Conservation (phyloP, 2,329 filamentous ascomycete species). For the Calonectria fujianensis region DNA sequence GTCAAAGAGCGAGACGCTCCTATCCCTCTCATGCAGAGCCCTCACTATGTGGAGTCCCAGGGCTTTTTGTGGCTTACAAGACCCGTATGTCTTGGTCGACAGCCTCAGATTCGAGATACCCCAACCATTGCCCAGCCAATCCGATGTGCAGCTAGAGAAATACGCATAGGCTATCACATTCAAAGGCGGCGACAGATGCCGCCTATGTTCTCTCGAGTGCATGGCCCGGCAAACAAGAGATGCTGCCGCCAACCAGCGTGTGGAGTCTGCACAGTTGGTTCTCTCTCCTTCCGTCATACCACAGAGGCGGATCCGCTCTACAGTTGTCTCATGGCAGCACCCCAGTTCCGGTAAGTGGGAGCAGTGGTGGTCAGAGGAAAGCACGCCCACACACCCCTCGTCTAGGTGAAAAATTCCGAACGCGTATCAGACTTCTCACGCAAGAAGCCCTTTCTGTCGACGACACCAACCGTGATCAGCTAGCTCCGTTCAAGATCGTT, state of each 20-base stretch:
- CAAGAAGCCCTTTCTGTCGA: background rate
- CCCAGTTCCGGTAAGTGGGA: background rate
- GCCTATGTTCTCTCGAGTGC: background rate
- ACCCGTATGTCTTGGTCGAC: constrained; percentile 1
- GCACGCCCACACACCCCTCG: background rate
- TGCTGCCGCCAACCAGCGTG: background rate
- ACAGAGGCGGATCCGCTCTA: constrained; percentile 7
- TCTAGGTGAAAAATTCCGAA: background rate
- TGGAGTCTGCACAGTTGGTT: background rate
- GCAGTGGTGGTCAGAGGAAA: background rate
- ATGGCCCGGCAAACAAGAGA: background rate
- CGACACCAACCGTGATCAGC: constrained; percentile 6
- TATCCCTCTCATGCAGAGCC: background rate
- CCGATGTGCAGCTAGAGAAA: background rate
- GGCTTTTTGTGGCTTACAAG: background rate
- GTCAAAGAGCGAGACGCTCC: background rate
- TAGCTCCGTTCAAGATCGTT: constrained; percentile 3
- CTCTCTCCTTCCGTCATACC: background rate
- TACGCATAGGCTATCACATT: background rate
- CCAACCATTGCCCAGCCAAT: background rate
- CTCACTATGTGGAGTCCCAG: background rate
- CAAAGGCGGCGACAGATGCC: background rate
- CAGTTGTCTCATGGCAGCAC: background rate
- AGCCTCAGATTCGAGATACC: background rate
- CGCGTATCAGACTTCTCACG: background rate